Base-by-base conservation (phyloP, 306 rosid genomes). In the Gleditsia sinensis region DNA sequence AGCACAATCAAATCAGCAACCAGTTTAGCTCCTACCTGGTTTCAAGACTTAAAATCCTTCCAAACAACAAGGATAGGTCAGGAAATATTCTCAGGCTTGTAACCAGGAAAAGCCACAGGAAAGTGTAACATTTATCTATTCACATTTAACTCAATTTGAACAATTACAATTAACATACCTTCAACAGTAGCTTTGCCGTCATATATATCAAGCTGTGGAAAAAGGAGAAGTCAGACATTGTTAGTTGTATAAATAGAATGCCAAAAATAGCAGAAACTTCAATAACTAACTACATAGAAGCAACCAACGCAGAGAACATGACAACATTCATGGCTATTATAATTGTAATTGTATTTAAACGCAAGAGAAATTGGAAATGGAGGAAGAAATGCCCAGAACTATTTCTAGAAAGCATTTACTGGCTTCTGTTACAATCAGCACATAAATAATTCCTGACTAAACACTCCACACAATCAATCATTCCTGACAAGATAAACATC, bases 141-240 rank as follows among this genome's bases (percentile, higher is more conserved):
- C 20, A 37, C 58, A 32, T 27, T 51, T 7, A 6, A 69, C 43
- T 62, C 66, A 67, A 39, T 76, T 28, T 19, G 65, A 78, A 65
- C 37, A 46, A 56, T 11, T 42, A 30, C 17, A 59, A 72, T 64
- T 39, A 65, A 59, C 87, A 81, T 84, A 94, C 98, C 96, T 91
- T 88, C 96, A 54, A 74, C 87, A 56, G 82, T 76, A 80, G 87
- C 89, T 85, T 85, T 88, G 64, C 98, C 98, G 42, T 94, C 96
- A 72, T 85, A 78, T 17, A 81, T 36, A 77, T 91, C 98, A 63
- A 94, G 98, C 98, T 94, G 95, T 53, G 43, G 80, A 32, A 73
- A 72, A 48, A 67, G 23, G 57, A 48, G n/a, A 75, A 17, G 50
- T 83, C 27, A 84, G 68, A 43, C 4, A n/a, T 46, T n/a, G 63